Percentiles rank a stretch among this genome's conserved stretches.
These are phyloP conservation scores for Eucalyptus melliodora DNA, from an alignment of 345 rosid genomes.

Conservation along the genomic window DNA sequence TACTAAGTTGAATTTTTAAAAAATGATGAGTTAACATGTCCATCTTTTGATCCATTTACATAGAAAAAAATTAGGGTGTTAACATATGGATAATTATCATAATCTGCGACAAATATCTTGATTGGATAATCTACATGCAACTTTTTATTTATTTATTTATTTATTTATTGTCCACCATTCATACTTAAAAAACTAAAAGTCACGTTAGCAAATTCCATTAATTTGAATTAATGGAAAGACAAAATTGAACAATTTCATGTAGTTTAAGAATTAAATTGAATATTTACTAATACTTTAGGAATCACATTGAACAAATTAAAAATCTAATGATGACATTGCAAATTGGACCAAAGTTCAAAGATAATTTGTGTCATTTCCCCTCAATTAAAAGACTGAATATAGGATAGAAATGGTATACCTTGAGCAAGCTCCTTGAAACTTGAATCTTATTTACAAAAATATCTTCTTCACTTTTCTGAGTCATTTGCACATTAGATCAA, in stretches of 20 bases:
- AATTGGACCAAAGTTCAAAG: not conserved
- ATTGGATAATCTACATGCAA: not conserved
- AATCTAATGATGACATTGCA: not conserved
- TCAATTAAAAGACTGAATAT: not conserved
- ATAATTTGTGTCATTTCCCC: not conserved
- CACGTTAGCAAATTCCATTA: not conserved
- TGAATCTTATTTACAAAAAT: not conserved
- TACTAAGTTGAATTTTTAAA: not conserved
- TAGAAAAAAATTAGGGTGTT: not conserved
- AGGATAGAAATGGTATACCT: not conserved
- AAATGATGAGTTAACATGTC: not conserved
- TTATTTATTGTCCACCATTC: not conserved
- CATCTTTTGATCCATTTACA: not conserved
- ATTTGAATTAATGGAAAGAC: not conserved
- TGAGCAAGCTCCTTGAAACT: not conserved
- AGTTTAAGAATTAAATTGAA: not conserved
- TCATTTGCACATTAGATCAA: not conserved
- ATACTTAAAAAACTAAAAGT: not conserved
- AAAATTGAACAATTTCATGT: not conserved
- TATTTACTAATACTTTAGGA: not conserved
- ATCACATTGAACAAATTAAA: not conserved
- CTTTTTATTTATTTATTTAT: not conserved
- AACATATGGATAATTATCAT: not conserved
- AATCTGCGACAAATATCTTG: not conserved
- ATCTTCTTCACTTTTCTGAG: not conserved